These are phyloP conservation scores for Peronosclerospora sorghi DNA, from an alignment of 352 stramenopile species.

Conservation along the genomic window DNA sequence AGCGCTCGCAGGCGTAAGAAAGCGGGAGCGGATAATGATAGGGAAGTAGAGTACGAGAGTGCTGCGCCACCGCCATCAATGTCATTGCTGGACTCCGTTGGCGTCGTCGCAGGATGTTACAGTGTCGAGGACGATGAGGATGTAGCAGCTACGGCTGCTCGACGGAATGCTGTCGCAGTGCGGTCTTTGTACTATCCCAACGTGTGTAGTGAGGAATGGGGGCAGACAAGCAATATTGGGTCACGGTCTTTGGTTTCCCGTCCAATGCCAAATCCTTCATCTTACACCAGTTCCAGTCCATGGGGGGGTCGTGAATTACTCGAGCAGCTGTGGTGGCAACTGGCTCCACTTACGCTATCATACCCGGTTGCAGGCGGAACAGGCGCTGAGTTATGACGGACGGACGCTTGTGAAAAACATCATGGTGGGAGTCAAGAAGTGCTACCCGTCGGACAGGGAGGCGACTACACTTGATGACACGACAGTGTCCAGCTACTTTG, in stretches of 20 bases:
- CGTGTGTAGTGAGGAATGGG: slow-evolving; percentile 60
- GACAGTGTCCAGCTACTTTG: slow-evolving; percentile 45
- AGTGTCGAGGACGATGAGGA: slow-evolving; percentile 18
- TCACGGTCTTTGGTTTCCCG: slow-evolving; percentile 74
- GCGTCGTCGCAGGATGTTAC: slow-evolving; percentile 28
- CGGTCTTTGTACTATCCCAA: slow-evolving; percentile 32
- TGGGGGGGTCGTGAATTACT: slow-evolving; percentile 72
- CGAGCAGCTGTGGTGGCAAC: slow-evolving; percentile 44
- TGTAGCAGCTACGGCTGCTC: slow-evolving; percentile 8
- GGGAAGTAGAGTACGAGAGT: slow-evolving; percentile 36
- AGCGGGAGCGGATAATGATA: slow-evolving; percentile 2
- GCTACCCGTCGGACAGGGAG: slow-evolving; percentile 53
- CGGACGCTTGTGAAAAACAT: slow-evolving; percentile 44
- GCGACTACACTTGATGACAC: slow-evolving; percentile 40
- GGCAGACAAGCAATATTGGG: slow-evolving; percentile 76
- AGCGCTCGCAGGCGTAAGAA: slow-evolving; percentile 43
- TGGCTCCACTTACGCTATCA: slow-evolving; percentile 79
- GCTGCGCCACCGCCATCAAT: slow-evolving; percentile 46
- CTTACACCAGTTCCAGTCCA: slow-evolving; percentile 61
- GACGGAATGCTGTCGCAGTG: slow-evolving; percentile 10
- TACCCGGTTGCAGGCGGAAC: slow-evolving; percentile 69
- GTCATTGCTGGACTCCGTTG: slow-evolving; percentile 33
- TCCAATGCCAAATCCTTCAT: slow-evolving; percentile 50
- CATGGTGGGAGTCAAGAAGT: slow-evolving; percentile 81
- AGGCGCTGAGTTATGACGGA: slow-evolving; percentile 64